phyloP scores from a whole-genome alignment of 805 yeast species.

The Priceomyces fermenticarens region DNA sequence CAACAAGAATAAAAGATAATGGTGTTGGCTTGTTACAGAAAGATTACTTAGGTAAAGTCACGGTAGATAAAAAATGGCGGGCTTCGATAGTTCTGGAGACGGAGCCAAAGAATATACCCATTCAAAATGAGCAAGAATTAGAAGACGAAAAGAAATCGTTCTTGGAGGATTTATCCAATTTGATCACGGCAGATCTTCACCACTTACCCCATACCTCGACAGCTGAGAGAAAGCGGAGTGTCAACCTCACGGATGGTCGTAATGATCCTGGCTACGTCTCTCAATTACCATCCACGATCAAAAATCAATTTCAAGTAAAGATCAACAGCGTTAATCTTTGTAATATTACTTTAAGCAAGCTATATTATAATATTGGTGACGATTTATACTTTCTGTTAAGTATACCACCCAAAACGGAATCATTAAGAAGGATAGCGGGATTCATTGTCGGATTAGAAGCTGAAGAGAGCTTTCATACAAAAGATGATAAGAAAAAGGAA shows the following conservation, averaged over 20 bases:
- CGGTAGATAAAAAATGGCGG: conserved; percentile 29
- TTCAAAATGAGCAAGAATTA: conserved; percentile 1
- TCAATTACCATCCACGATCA: conserved; percentile 26
- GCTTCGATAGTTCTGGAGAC: conserved; percentile 8
- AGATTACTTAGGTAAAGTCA: conserved; percentile 22
- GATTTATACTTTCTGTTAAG: conserved; percentile 33
- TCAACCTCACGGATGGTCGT: conserved; percentile 11
- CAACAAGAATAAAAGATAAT: conserved; percentile 21
- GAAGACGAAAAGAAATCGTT: conserved; percentile 16
- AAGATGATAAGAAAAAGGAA: conserved; percentile 7
- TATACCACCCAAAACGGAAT: conserved; percentile 16
- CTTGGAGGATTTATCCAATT: conserved; percentile 26
- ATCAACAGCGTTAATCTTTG: conserved; percentile 34
- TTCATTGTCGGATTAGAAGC: conserved; percentile 36
- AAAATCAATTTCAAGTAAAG: conserved; percentile 35
- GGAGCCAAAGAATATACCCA: conserved; percentile 1
- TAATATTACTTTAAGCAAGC: conserved; percentile 26
- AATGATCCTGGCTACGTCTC: conserved; percentile 13
- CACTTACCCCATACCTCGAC: conserved; percentile 33
- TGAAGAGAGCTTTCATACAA: conserved; percentile 31
- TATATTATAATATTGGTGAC: conserved; percentile 37
- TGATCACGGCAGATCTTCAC: conserved; percentile 30
- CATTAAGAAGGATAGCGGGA: conserved; percentile 30
- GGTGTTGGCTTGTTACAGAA: conserved; percentile 28
- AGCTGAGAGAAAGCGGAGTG: conserved; percentile 29